Percentiles rank a stretch among this genome's conserved stretches.
Evolutionary conservation across 164 flowering plant species (phyloP).

Genomic region (Kalanchoe fedtschenkoi): DNA sequence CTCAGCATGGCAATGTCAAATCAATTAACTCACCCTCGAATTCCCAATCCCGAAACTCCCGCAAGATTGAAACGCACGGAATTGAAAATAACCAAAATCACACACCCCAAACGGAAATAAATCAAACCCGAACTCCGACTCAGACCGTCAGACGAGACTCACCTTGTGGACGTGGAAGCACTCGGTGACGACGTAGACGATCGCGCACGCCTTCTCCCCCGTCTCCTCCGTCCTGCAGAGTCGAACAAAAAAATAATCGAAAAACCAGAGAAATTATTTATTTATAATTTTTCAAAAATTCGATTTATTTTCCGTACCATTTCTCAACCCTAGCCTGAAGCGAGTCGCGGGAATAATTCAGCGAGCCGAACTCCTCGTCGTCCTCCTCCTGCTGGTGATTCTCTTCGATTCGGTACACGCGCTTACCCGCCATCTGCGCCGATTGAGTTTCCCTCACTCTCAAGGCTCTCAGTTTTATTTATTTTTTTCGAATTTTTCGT

Average conservation of each 20-base stretch:
- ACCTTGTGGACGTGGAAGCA: slow-evolving; percentile 4
- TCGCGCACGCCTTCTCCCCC: neutral
- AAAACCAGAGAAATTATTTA: neutral
- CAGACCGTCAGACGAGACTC: too few species aligned
- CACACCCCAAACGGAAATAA: neutral
- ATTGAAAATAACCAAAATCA: neutral
- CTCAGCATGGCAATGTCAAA: neutral
- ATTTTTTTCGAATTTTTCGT: too few species aligned
- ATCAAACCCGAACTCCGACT: neutral
- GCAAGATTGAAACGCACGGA: neutral
- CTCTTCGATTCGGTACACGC: neutral
- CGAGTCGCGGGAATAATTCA: neutral
- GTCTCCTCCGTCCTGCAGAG: neutral
- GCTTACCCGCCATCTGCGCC: neutral
- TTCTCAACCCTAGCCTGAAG: neutral
- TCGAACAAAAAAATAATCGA: too few species aligned
- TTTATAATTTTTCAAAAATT: neutral
- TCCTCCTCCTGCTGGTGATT: neutral
- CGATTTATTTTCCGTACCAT: neutral
- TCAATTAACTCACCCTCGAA: neutral
- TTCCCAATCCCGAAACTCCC: neutral
- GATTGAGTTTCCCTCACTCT: neutral
- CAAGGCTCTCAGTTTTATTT: neutral
- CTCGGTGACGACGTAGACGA: neutral
- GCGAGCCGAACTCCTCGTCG: neutral